These are phyloP conservation scores for Candida odintsovae DNA, from an alignment of 805 yeast genomes.

Conservation along the genomic window DNA sequence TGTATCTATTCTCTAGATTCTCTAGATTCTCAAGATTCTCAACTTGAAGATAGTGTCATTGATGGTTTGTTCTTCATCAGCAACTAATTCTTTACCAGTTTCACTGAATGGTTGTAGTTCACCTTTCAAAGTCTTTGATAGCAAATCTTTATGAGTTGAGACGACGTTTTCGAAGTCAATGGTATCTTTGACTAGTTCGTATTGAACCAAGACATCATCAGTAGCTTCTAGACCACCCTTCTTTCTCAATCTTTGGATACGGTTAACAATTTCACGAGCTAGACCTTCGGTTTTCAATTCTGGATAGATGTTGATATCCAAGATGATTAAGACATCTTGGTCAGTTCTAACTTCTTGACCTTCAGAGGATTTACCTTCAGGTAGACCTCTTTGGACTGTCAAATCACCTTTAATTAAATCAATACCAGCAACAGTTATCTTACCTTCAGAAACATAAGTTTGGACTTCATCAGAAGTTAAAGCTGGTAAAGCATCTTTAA, in stretches of 20 bases:
- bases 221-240: conserved; percentile 92
- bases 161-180: conserved; percentile 60
- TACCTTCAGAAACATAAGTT: conserved; percentile 63
- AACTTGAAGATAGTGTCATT: conserved; percentile 75
- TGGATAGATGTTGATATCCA: conserved; percentile 83
- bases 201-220: conserved; percentile 89
- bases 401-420: conserved; percentile 82
- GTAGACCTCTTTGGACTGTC: conserved; percentile 84
- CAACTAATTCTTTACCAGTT: conserved; percentile 49
- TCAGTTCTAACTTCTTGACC: conserved; percentile 89
- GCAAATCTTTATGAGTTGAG: conserved; percentile 55
- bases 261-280: conserved; percentile 93
- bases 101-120: conserved; percentile 37
- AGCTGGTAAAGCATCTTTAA: conserved; percentile 85
- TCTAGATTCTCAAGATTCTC: conserved; percentile 65
- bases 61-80: conserved; percentile 82
- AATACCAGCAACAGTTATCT: conserved; percentile 83
- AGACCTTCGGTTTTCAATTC: conserved; percentile 90
- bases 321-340: conserved; percentile 80
- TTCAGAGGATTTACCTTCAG: conserved; percentile 52
- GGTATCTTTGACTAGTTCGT: conserved; percentile 56
- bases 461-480: conserved; percentile 82
- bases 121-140: conserved; percentile 73
- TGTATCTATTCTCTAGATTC: conserved; percentile 21
- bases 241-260: conserved; percentile 96